A percentile compares a stretch with the other conserved stretches of the same genome.
Conservation (phyloP, 192 early-diverging fungal species). For the Pecoramyces ruminantium region DNA sequence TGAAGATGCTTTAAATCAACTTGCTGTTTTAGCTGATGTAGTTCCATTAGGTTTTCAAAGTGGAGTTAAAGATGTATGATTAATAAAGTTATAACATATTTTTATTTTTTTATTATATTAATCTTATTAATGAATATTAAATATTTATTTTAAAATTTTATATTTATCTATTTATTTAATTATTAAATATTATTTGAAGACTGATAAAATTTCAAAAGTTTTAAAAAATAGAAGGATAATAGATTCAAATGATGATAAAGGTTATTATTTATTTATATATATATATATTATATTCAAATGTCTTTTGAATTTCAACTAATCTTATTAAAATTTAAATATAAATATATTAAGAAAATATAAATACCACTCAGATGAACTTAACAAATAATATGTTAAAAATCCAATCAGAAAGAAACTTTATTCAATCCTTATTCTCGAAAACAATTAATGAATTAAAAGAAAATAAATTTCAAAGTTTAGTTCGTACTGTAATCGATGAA, state of each 20-base stretch:
- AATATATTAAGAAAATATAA: neutral
- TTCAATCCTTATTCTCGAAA: slow-evolving; percentile 21
- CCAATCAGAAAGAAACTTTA: slow-evolving; percentile 23
- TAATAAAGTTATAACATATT: too few relatives aligned
- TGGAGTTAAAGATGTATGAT: slow-evolving; percentile 11
- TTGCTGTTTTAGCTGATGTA: slow-evolving; percentile 28
- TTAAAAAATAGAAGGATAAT: slow-evolving; percentile 22
- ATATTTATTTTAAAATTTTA: slow-evolving; percentile 6
- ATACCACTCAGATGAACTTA: neutral
- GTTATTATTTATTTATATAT: too few relatives aligned
- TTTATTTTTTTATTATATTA: too few relatives aligned
- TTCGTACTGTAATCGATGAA: slow-evolving; percentile 33
- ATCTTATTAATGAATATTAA: too few relatives aligned
- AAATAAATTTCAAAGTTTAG: slow-evolving; percentile 21
- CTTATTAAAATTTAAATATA: too few relatives aligned
- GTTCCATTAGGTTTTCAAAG: slow-evolving; percentile 8
- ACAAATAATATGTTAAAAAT: slow-evolving; percentile 32
- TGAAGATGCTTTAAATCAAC: slow-evolving; percentile 37
- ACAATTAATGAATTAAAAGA: slow-evolving; percentile 26
- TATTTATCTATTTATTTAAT: too few relatives aligned
- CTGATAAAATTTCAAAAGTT: slow-evolving; percentile 25
- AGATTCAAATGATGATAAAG: slow-evolving; percentile 12
- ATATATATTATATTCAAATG: too few relatives aligned
- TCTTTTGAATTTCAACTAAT: too few relatives aligned
- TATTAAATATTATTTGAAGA: too few relatives aligned